Evolutionary conservation across 2,329 filamentous ascomycete species (phyloP), one percentile per base, ranked within the genome.

Genomic region (Penicillium corylophilum): DNA sequence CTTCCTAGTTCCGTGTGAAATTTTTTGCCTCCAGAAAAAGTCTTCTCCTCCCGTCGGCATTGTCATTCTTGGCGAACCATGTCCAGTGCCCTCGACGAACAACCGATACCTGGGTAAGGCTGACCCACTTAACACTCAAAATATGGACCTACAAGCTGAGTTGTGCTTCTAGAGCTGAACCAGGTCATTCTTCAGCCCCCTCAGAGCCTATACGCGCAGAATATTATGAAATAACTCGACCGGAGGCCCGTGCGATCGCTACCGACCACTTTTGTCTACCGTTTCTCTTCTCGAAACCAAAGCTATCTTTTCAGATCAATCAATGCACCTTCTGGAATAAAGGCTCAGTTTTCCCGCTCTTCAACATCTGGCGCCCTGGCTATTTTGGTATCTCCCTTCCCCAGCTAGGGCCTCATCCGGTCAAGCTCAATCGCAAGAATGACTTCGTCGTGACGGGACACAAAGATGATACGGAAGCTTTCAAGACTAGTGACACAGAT

Each of bases 361-460:
- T 44, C 31, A 50, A 50, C 20, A 31, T 50, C 24, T 50, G 42
- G 48, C 24, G 41, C 35, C 48, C 48, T 4, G 35, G 33, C 18
- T 41, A 41, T 16, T 20, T 46, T 15, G 48, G 42, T n/a, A 15
- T 23, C 15, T 39, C 22, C 2, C 35, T 50, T 23, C 18, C 48
- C 9, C 24, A 40, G 4, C 22, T 46, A 15, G 42, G 43, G 13
- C 22, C 42, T 9, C 7, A 24, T 8, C 26, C 48, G 7, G 16
- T 45, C n/a, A 50, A 50, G 28, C 16, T 46, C 13, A 50, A 35
- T 16, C 29, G 22, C 26, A 35, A 46, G 10, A 36, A 36, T 20
- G 48, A 46, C 24, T 35, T 50, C 5, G 41, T 46, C 18, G 35
- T 50, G 29, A 46, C 41, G 15, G 20, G 15, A 28, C 24, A 28